phyloP scores from a whole-genome alignment of 2,329 filamentous ascomycete genomes.

The Beauveria varroae region DNA sequence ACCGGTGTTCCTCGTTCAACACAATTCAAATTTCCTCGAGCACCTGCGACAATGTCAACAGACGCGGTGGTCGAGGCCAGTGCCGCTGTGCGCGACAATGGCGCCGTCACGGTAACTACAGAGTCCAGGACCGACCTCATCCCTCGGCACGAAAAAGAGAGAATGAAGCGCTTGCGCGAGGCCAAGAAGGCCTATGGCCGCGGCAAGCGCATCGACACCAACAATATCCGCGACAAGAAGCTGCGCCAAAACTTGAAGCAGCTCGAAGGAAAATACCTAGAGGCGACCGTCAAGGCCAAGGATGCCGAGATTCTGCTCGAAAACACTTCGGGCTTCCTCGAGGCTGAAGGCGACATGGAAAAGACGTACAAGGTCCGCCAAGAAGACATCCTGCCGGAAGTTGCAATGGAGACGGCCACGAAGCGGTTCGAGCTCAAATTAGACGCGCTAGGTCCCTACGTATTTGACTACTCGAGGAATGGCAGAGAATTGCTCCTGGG shows the following conservation, averaged over 20 bases:
- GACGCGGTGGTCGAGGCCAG: slow-evolving; percentile 18
- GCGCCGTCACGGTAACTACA: slow-evolving; percentile 41
- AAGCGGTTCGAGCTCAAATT: slow-evolving; percentile 89
- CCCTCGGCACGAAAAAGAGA: slow-evolving; percentile 43
- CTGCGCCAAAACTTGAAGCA: slow-evolving; percentile 69
- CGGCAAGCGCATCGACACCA: slow-evolving; percentile 65
- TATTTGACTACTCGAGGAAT: slow-evolving; percentile 82
- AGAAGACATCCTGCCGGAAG: slow-evolving; percentile 67
- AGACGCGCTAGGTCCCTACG: slow-evolving; percentile 76
- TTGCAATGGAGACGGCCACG: slow-evolving; percentile 78
- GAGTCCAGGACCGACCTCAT: slow-evolving; percentile 44
- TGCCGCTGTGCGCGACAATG: slow-evolving; percentile 39
- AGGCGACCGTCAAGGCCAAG: slow-evolving; percentile 76
- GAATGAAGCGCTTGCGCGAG: slow-evolving; percentile 45
- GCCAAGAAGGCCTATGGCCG: slow-evolving; percentile 78
- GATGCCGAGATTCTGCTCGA: slow-evolving; percentile 93
- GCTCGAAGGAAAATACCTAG: slow-evolving; percentile 75
- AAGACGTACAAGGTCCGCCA: slow-evolving; percentile 89
- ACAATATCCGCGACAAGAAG: slow-evolving; percentile 80
- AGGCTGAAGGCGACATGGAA: slow-evolving; percentile 83
- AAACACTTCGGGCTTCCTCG: slow-evolving; percentile 76
- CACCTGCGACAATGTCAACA: background rate
- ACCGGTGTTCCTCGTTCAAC: background rate
- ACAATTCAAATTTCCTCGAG: background rate
- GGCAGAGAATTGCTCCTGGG: slow-evolving; percentile 79